phyloP scores from a whole-genome alignment of 2,329 filamentous ascomycete genomes.

The Colletotrichum higginsianum region DNA sequence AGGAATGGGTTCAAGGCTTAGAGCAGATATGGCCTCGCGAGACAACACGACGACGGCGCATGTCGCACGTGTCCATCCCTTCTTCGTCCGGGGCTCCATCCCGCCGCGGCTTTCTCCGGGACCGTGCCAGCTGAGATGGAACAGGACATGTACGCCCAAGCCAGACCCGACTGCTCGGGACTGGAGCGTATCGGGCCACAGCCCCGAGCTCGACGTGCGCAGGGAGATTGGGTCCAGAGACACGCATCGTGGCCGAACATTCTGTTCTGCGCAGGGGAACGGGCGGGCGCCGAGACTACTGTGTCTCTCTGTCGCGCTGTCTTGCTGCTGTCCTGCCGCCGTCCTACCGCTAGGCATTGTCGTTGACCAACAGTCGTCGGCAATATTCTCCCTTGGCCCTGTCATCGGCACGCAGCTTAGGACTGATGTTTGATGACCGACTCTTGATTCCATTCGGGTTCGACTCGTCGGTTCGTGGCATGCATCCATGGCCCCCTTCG shows the following conservation, averaged over 20 bases:
- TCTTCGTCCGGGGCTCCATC: neutral
- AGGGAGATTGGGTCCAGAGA: slow-evolving; percentile 14
- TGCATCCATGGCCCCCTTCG: no score
- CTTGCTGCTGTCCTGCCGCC: slow-evolving; percentile 3
- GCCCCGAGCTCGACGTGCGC: neutral
- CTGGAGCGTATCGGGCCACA: slow-evolving; percentile 18
- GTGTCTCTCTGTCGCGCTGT: slow-evolving; percentile 11
- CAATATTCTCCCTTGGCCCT: no score
- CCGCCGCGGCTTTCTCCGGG: neutral
- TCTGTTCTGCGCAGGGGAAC: slow-evolving; percentile 9
- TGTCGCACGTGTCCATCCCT: neutral
- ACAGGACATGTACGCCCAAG: neutral
- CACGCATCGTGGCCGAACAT: slow-evolving; percentile 11
- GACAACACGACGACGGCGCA: neutral
- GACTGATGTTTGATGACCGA: no score
- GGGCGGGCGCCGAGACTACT: slow-evolving; percentile 11
- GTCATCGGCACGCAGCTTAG: no score
- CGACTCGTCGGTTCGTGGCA: no score
- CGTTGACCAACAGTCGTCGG: no score
- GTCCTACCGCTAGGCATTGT: neutral
- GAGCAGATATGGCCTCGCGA: neutral
- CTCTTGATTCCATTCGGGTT: no score
- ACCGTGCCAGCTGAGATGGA: neutral
- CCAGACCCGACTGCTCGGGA: slow-evolving; percentile 8
- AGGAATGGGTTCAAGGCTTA: neutral